phyloP scores from a whole-genome alignment of 23 red algal genomes.

The Gracilaria domingensis region DNA sequence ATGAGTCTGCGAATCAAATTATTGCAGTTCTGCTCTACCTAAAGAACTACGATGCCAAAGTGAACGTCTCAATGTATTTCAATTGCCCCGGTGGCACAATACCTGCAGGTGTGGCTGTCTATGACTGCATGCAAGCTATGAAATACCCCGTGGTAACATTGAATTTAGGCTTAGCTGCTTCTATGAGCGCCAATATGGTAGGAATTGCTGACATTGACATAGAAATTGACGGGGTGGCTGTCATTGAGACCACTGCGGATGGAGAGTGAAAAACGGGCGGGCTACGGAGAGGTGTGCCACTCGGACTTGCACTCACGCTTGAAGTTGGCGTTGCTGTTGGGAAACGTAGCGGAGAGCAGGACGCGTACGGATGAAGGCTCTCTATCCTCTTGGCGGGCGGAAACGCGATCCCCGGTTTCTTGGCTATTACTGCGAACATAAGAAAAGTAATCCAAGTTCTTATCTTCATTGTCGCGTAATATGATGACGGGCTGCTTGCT shows the following conservation, averaged over 20 bases:
- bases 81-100: conserved; percentile 91
- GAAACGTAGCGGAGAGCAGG: neutral
- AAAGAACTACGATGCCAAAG: conserved; percentile 86
- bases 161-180: conserved; percentile 97
- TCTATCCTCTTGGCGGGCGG: neutral
- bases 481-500: neutral
- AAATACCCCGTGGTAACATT: conserved; percentile 93
- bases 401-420: neutral
- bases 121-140: conserved; percentile 93
- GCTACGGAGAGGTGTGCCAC: neutral
- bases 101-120: conserved; percentile 85
- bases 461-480: neutral
- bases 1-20: conserved; percentile 96
- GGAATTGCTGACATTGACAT: neutral
- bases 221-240: neutral
- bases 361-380: neutral
- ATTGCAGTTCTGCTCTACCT: conserved; percentile 94
- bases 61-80: conserved; percentile 90
- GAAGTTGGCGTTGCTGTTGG: neutral
- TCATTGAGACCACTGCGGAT: neutral
- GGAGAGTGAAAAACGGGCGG: neutral
- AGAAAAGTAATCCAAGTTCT: neutral
- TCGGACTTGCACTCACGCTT: neutral
- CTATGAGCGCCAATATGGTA: conserved; percentile 90
- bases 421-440: neutral